These are phyloP conservation scores for Rossbeevera mucosa DNA, from an alignment of 768 basidiomycete species.

Conservation along the genomic window DNA sequence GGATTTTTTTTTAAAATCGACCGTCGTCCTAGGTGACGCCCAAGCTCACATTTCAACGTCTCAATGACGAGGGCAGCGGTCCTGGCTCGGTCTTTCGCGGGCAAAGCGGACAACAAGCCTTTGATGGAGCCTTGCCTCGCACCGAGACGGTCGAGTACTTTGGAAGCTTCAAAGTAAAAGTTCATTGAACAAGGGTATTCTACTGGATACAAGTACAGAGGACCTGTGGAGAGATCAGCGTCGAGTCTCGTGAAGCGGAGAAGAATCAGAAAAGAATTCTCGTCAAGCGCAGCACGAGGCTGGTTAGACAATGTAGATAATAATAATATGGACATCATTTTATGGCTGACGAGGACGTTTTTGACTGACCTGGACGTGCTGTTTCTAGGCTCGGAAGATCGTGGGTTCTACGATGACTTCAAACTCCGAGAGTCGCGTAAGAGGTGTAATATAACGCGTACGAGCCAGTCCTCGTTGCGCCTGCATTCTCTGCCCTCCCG, in stretches of 20 bases:
- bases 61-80: slow-evolving; percentile 88
- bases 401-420: slow-evolving; percentile 9
- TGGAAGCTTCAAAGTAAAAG: slow-evolving; percentile 90
- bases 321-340: slow-evolving; percentile 68
- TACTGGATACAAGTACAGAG: slow-evolving; percentile 23
- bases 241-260: slow-evolving; percentile 5
- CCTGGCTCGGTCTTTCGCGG: slow-evolving; percentile 71
- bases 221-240: slow-evolving; percentile 28
- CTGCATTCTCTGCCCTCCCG: slow-evolving; percentile 5
- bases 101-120: slow-evolving; percentile 67
- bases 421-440: slow-evolving; percentile 32
- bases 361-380: slow-evolving; percentile 19
- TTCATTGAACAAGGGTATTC: slow-evolving; percentile 58
- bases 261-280: slow-evolving; percentile 30
- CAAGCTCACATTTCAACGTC: slow-evolving; percentile 83
- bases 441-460: slow-evolving; percentile 29
- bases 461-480: not conserved
- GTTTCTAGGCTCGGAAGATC: not conserved
- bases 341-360: slow-evolving; percentile 1
- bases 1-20: slow-evolving; percentile 6
- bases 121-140: slow-evolving; percentile 91
- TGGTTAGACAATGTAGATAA: slow-evolving; percentile 93
- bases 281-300: slow-evolving; percentile 47
- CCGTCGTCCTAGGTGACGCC: not conserved
- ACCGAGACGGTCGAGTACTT: slow-evolving; percentile 80